Conservation (phyloP, 2,329 filamentous ascomycete genomes). For the Diaporthe velutina region DNA sequence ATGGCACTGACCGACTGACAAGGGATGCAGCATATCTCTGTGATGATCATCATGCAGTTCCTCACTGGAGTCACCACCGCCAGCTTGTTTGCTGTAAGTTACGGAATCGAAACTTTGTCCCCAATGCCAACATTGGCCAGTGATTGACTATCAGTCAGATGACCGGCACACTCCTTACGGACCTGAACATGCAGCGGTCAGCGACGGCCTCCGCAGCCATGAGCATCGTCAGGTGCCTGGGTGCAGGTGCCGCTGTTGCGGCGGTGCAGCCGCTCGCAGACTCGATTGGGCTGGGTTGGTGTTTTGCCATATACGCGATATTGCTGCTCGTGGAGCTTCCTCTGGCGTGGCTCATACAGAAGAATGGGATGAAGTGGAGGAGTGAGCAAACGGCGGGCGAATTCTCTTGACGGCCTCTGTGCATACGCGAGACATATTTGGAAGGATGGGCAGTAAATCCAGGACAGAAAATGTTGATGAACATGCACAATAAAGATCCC, state of each 20-base stretch:
- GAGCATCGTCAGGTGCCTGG: constrained; percentile 8
- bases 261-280: not conserved
- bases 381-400: not conserved
- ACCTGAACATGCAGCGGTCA: constrained; percentile 1
- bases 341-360: not conserved
- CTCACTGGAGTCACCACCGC: constrained; percentile 10
- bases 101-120: not conserved
- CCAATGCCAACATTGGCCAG: not conserved
- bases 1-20: not conserved
- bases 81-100: not conserved
- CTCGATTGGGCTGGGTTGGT: constrained; percentile 2
- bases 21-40: not conserved
- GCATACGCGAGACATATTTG: too few species aligned
- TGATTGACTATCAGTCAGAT: not conserved
- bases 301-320: constrained; percentile 8
- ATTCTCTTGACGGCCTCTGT: too few species aligned
- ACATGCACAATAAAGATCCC: too few species aligned
- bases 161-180: not conserved
- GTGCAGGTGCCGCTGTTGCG: not conserved
- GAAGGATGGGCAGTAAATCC: too few species aligned
- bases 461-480: too few species aligned
- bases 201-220: not conserved
- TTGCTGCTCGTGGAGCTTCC: not conserved
- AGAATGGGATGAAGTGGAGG: constrained; percentile 6
- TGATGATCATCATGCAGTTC: constrained; percentile 11